Conservation (phyloP, 2,329 filamentous ascomycete species). For the Phialophora chinensis region DNA sequence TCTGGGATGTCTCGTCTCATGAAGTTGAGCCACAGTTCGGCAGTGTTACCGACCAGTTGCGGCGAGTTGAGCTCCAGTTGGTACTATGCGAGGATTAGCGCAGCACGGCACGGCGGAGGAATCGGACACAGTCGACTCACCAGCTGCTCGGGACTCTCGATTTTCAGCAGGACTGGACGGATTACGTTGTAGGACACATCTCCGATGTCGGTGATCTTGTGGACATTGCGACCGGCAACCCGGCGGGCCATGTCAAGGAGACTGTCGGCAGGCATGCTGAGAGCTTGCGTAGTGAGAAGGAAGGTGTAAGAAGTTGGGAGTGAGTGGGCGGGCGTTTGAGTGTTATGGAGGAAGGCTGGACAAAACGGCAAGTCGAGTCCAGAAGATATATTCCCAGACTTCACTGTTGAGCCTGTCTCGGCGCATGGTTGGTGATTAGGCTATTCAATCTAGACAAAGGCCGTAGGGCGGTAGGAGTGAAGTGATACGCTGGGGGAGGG, state of each 20-base stretch:
- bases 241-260: constrained; percentile 39
- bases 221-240: constrained; percentile 39
- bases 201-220: constrained; percentile 72
- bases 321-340: not conserved
- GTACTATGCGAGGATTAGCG: constrained; percentile 38
- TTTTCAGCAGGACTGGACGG: constrained; percentile 69
- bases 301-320: not conserved
- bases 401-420: not conserved
- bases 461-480: not conserved
- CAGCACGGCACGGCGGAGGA: not conserved
- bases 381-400: not conserved
- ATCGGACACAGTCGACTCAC: not conserved
- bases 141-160: constrained; percentile 78
- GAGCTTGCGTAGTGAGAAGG: not conserved
- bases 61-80: constrained; percentile 76
- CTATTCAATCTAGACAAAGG: constrained; percentile 1
- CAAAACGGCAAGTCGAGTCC: not conserved
- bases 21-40: constrained; percentile 77
- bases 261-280: constrained; percentile 40
- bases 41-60: constrained; percentile 72
- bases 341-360: not conserved
- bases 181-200: constrained; percentile 71
- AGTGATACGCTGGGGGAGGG: not conserved
- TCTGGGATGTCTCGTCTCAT: constrained; percentile 78
- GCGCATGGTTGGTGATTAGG: constrained; percentile 9